Conservation (phyloP, 2,329 filamentous ascomycete genomes). For the Pseudogymnoascus sp. region DNA sequence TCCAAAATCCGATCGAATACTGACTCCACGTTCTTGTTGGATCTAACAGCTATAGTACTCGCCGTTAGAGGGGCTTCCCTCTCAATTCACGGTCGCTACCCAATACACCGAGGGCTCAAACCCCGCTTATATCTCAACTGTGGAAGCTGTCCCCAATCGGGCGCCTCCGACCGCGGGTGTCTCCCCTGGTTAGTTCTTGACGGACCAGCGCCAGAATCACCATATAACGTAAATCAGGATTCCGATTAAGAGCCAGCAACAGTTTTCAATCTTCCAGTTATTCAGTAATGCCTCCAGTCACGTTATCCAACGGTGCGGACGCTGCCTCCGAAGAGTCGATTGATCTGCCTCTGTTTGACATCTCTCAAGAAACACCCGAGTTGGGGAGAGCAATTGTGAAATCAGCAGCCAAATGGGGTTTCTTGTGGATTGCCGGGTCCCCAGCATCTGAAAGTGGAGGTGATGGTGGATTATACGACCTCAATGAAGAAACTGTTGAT, state of each 20-base stretch:
- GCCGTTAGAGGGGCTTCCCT: neutral
- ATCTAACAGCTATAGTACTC: neutral
- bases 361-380: slow-evolving; percentile 1
- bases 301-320: neutral
- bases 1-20: neutral
- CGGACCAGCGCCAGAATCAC: neutral
- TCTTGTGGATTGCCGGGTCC: neutral
- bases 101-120: neutral
- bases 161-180: neutral
- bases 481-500: neutral
- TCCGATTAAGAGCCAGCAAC: neutral
- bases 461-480: neutral
- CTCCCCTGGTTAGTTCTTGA: neutral
- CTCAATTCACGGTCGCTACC: neutral
- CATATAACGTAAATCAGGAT: neutral
- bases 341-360: slow-evolving; percentile 7
- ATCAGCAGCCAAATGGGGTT: neutral
- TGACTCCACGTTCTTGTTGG: neutral
- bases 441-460: neutral
- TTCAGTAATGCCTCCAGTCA: neutral
- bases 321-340: neutral
- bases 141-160: neutral
- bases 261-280: neutral
- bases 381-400: neutral
- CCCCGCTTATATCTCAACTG: neutral